Conservation (phyloP, 441 rosid species). For the Aleurites moluccanus region DNA sequence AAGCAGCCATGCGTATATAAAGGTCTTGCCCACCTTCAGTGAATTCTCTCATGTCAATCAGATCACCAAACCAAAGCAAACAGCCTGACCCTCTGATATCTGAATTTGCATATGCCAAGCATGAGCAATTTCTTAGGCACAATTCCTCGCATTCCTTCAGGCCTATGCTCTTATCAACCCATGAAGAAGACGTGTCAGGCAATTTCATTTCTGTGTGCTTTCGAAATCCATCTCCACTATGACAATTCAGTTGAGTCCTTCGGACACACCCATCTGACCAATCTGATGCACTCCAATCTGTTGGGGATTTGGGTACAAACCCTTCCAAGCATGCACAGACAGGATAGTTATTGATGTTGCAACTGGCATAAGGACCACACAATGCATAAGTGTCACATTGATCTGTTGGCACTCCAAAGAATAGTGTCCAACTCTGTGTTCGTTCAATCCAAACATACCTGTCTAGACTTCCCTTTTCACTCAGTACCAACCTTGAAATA, state of each 20-base stretch:
- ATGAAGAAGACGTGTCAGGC: conserved; percentile 50
- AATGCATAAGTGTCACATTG: conserved; percentile 50
- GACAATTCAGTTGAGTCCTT: conserved; percentile 41
- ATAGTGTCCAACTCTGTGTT: conserved; percentile 39
- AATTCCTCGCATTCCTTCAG: conserved; percentile 48
- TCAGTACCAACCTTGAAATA: conserved; percentile 46
- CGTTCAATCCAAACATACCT: conserved; percentile 56
- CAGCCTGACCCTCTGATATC: conserved; percentile 57
- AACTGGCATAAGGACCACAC: conserved; percentile 57
- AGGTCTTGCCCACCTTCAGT: conserved; percentile 33
- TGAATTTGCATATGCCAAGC: conserved; percentile 55
- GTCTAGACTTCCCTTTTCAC: conserved; percentile 40
- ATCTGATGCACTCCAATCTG: conserved; percentile 48
- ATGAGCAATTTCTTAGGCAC: conserved; percentile 57
- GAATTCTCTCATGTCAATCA: conserved; percentile 30
- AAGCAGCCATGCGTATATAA: conserved; percentile 32
- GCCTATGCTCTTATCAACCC: conserved; percentile 29
- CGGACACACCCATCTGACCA: conserved; percentile 64
- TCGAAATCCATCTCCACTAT: conserved; percentile 43
- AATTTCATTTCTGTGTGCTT: conserved; percentile 43
- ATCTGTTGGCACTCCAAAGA: conserved; percentile 51
- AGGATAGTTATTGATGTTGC: conserved; percentile 50
- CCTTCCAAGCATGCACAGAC: conserved; percentile 61
- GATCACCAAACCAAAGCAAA: conserved; percentile 46
- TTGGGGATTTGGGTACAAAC: conserved; percentile 46